phyloP scores from a whole-genome alignment of 1,284 basidiomycete species.

The Cystobasidium pallidum region DNA sequence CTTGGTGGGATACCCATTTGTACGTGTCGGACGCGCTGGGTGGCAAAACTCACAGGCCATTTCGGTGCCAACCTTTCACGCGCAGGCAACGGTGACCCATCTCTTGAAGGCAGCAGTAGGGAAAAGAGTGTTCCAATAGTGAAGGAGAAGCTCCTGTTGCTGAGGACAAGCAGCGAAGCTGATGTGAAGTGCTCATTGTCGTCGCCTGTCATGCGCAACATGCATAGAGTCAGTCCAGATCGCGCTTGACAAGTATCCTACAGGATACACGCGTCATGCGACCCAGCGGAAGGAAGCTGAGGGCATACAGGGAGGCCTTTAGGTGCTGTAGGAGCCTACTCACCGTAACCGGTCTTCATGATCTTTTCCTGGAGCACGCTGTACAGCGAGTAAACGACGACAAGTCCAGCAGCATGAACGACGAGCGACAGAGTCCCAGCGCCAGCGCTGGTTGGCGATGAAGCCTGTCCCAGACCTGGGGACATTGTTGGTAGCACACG shows the following conservation, averaged over 20 bases:
- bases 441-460: conserved; percentile 45
- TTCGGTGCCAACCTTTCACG: conserved; percentile 12
- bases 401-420: conserved; percentile 47
- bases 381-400: conserved; percentile 50
- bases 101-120: conserved; percentile 33
- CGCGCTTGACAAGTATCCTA: neutral
- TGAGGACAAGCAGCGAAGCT: conserved; percentile 50
- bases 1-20: neutral
- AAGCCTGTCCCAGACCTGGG: conserved; percentile 6
- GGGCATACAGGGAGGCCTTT: neutral
- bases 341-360: conserved; percentile 52
- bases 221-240: neutral
- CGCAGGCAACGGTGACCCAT: conserved; percentile 8
- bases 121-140: conserved; percentile 45
- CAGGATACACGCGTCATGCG: neutral
- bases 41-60: conserved; percentile 32
- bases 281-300: neutral
- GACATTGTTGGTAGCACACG: neutral
- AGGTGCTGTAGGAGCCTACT: neutral
- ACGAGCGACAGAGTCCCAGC: conserved; percentile 55
- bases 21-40: neutral
- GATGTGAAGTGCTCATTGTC: conserved; percentile 50
- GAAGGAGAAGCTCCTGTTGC: conserved; percentile 50
- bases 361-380: conserved; percentile 52
- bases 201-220: conserved; percentile 35